A percentile compares a stretch with the other conserved stretches of the same genome.
Conservation (phyloP, 306 rosid species). For the Cercis canadensis region DNA sequence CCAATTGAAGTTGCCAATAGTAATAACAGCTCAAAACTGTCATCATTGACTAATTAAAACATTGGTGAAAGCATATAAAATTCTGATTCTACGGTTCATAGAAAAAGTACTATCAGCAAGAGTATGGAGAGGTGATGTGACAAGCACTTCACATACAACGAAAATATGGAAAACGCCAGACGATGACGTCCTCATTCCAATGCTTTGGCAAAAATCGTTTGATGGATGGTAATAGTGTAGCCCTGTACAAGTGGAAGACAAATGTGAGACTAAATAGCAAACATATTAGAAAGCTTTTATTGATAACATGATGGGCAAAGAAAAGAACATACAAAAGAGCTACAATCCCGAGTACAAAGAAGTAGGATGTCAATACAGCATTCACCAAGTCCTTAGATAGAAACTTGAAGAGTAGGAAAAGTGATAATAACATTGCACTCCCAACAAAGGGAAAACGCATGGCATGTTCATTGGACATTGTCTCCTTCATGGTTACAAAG, state of each 20-base stretch:
- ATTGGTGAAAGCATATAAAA: constrained; percentile 19
- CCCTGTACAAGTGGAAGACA: constrained; percentile 63
- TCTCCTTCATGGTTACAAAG: constrained; percentile 72
- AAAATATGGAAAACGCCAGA: constrained; percentile 88
- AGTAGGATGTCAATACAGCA: constrained; percentile 92
- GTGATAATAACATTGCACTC: constrained; percentile 97
- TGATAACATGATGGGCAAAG: constrained; percentile 3
- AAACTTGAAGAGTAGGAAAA: constrained; percentile 96
- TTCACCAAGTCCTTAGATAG: constrained; percentile 97
- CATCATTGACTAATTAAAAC: constrained; percentile 9
- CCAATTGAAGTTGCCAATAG: constrained; percentile 16
- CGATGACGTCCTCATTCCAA: constrained; percentile 72
- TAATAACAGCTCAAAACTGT: constrained; percentile 10
- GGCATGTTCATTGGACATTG: constrained; percentile 99
- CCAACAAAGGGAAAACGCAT: constrained; percentile 99
- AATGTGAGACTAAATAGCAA: constrained; percentile 27
- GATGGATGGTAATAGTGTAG: constrained; percentile 86
- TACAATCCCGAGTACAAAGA: constrained; percentile 94
- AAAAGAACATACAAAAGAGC: constrained; percentile 86
- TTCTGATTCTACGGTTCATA: constrained; percentile 11
- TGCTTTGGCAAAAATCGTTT: constrained; percentile 74
- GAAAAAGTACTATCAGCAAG: constrained; percentile 24
- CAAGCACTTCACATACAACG: constrained; percentile 67
- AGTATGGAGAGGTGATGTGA: background rate
- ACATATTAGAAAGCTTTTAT: constrained; percentile 8